These are phyloP conservation scores for Alternaria postmessia DNA, from an alignment of 2,329 filamentous ascomycete genomes.

Conservation along the genomic window DNA sequence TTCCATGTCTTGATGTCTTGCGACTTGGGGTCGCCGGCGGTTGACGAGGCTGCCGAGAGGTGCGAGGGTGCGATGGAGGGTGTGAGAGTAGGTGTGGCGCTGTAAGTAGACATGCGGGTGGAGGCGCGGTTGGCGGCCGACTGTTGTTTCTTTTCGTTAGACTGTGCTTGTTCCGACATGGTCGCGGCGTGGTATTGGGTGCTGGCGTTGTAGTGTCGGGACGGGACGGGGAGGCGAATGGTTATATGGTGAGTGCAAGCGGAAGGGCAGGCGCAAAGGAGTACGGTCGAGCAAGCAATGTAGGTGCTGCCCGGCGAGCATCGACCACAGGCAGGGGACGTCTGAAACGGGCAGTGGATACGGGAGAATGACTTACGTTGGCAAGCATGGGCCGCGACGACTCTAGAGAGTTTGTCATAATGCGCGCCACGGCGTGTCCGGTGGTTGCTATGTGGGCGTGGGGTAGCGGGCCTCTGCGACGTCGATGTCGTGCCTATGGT, in stretches of 20 bases:
- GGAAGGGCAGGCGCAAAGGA: constrained; percentile 9
- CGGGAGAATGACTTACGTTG: constrained; percentile 47
- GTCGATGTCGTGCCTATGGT: neutral
- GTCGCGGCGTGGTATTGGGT: constrained; percentile 14
- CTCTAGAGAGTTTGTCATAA: constrained; percentile 52
- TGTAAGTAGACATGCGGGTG: constrained; percentile 61
- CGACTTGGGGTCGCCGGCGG: constrained; percentile 58
- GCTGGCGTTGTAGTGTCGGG: constrained; percentile 7
- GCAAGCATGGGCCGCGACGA: constrained; percentile 53
- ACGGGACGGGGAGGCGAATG: neutral
- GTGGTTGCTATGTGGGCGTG: constrained; percentile 1
- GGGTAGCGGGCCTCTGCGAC: neutral
- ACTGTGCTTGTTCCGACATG: constrained; percentile 32
- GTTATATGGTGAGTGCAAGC: constrained; percentile 9
- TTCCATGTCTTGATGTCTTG: constrained; percentile 78
- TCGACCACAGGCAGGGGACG: constrained; percentile 29
- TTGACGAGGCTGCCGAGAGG: constrained; percentile 47
- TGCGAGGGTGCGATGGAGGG: constrained; percentile 59
- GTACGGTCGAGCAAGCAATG: constrained; percentile 4
- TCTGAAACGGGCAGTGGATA: constrained; percentile 42
- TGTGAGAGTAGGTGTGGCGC: constrained; percentile 59
- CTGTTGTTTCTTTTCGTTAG: constrained; percentile 43
- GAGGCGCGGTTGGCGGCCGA: constrained; percentile 50
- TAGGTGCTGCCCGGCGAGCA: constrained; percentile 19
- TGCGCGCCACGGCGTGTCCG: constrained; percentile 17